Base-by-base conservation (phyloP, 352 stramenopile genomes). In the Pythium phragmiticola region DNA sequence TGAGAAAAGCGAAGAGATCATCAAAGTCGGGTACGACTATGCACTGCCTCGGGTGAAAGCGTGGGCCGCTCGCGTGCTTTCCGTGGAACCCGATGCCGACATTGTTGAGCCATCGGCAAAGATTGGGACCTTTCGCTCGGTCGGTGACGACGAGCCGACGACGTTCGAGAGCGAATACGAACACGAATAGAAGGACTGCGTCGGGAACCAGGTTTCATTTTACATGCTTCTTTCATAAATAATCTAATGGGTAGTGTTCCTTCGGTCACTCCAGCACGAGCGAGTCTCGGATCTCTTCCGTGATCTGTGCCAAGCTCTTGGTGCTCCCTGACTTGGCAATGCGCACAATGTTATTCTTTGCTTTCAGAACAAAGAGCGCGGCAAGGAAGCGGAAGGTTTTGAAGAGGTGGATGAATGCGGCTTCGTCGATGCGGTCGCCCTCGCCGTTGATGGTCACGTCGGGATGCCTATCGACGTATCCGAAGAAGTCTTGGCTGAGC, bases 1-100 rank as follows among this genome's bases (percentile, higher is more conserved):
- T 60, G 90, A 96, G 67, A 97, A 96, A 74, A 93, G 94, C 67
- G 84, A 96, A 30, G 87, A 97, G 64, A 96, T 97, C 56, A 92
- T 95, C 43, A 68, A 90, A 47, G 81, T 93, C 36, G 87, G 87
- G 3, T 95, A 95, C 63, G 75, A 88, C 6, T 94, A 92, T 53
- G 87, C 87, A 3, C 57, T 94, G 49, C 87, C 87, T 17, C 76
- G 84, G 36, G 75, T 92, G 19, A 73, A 77, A 52, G 78, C 69
- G 12, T 92, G 84, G 84, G 75, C 79, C 7, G 65, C 66, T 4
- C 78, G 72, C 2, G 80, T 90, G 19, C 55, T 90, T 12, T 69
- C 74, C 19, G 70, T 60, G 0, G 84, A 92, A 43, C 84, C 84
- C 19, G 70, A 83, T 46, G 84, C 84, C 3, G 81, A 89, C 46